Evolutionary conservation across 2,329 filamentous ascomycete species (phyloP), one percentile per base, ranked within the genome.

Genomic region (Pyrenochaeta sp.): DNA sequence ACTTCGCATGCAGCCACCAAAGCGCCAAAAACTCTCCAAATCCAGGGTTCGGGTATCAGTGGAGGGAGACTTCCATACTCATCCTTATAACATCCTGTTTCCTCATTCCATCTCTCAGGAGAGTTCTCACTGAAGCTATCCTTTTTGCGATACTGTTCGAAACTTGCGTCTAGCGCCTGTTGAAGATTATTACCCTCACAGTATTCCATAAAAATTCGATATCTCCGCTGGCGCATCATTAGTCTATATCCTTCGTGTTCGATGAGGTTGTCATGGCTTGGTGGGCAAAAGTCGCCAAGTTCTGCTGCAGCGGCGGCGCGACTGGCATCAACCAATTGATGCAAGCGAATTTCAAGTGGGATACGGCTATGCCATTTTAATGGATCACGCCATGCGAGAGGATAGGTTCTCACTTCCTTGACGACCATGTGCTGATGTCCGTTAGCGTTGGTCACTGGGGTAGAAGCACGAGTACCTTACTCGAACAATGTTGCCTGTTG

Each of bases 301-400:
- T n/a, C n/a, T n/a, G n/a, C 7, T 32, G 29, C 29, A 15, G n/a
- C 45, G 29, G 3, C 29, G 7, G 18, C 29, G 21, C 31, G 31
- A 33, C 15, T 33, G 5, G 5, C 31, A 23, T 60, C 54, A 7
- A 64, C 31, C 1, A 58, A 33, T n/a, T 49, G 7, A 32, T 58
- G 58, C 10, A 58, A 52, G 12, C 36, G 14, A 18, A 60, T 55
- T 30, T 57, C 48, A 20, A 39, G 46, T 29, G 58, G 55, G 4
- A 49, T 39, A 33, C 44, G n/a, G 18, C 50, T 18, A 11, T 50
- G 44, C 43, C 49, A 57, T 12, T 44, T 21, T 10, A 32, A 39
- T 4, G 54, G 33, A 30, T 52, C 15, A 6, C 30, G 15, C 56
- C 56, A 60, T 23, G 29, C 1, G 11, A 9, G 10, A 3, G 10